Percentiles rank a stretch among this genome's conserved stretches.
Conservation (phyloP, 176 grass and related monocot species). For the Secale cereale region DNA sequence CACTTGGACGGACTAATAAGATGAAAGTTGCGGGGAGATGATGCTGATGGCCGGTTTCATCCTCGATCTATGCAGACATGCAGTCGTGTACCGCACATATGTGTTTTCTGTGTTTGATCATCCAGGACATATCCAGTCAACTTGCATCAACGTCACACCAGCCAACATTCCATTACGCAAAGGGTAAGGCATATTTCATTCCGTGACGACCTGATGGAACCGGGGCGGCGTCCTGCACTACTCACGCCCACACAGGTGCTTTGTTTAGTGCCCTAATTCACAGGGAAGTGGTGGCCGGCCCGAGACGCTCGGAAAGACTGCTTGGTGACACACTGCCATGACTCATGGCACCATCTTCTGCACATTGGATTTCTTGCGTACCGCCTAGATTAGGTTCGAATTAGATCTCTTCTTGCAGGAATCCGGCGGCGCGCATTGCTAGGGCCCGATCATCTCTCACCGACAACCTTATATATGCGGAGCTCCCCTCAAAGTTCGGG, state of each 20-base stretch:
- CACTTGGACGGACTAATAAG: too few species aligned
- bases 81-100: background rate
- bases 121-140: background rate
- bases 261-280: conserved; percentile 10
- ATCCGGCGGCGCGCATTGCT: background rate
- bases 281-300: background rate
- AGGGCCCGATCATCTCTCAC: conserved; percentile 16
- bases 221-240: background rate
- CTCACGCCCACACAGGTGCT: background rate
- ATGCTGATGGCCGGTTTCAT: background rate
- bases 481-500: conserved; percentile 16
- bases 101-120: background rate
- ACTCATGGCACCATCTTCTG: background rate
- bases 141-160: conserved; percentile 31
- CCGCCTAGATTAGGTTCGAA: conserved; percentile 28
- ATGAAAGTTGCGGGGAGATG: background rate
- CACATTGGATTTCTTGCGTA: background rate
- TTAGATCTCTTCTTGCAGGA: background rate
- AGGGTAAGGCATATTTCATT: background rate
- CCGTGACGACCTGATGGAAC: background rate
- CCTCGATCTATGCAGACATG: background rate
- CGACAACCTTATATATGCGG: background rate
- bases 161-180: conserved; percentile 3
- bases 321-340: background rate
- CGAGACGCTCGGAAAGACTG: background rate